These are phyloP conservation scores for Globisporangium parvum DNA, from an alignment of 352 stramenopile genomes.

Conservation along the genomic window DNA sequence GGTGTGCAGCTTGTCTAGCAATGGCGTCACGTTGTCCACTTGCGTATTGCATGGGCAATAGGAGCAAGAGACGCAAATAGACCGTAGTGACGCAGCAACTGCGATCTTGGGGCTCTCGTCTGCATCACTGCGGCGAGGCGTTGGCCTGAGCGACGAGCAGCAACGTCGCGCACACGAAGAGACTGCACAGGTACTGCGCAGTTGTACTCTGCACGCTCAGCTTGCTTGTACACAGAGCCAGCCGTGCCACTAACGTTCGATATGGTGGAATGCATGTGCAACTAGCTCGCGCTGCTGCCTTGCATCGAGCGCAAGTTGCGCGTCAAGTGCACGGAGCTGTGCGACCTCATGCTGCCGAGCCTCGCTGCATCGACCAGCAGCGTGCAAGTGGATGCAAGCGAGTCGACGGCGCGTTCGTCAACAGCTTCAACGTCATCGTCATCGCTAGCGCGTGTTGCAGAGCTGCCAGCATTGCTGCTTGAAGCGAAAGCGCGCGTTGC, in stretches of 20 bases:
- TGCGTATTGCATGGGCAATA: neutral
- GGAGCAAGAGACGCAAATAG: neutral
- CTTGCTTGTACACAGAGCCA: neutral
- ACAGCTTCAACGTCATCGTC: neutral
- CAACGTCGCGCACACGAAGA: slow-evolving; percentile 12
- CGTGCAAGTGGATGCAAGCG: too few relatives aligned
- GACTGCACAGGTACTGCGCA: slow-evolving; percentile 25
- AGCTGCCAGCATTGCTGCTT: slow-evolving; percentile 29
- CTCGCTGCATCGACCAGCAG: neutral
- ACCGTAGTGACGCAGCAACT: neutral
- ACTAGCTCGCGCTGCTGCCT: slow-evolving; percentile 23
- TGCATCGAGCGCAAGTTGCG: slow-evolving; percentile 25
- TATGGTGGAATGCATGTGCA: neutral
- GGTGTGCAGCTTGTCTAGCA: too few relatives aligned
- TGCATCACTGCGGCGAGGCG: slow-evolving; percentile 10
- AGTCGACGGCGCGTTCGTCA: neutral
- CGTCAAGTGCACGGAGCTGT: slow-evolving; percentile 23
- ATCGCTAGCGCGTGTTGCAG: slow-evolving; percentile 18
- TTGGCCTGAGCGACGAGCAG: slow-evolving; percentile 17
- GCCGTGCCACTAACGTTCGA: neutral
- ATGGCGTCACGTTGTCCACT: neutral
- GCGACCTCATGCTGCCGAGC: slow-evolving; percentile 24
- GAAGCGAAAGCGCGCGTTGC: slow-evolving; percentile 19
- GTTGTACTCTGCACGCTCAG: neutral
- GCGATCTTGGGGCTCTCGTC: slow-evolving; percentile 23